Conservation (phyloP, 2,329 filamentous ascomycete species). For the Sporothrix pseudoabietina region DNA sequence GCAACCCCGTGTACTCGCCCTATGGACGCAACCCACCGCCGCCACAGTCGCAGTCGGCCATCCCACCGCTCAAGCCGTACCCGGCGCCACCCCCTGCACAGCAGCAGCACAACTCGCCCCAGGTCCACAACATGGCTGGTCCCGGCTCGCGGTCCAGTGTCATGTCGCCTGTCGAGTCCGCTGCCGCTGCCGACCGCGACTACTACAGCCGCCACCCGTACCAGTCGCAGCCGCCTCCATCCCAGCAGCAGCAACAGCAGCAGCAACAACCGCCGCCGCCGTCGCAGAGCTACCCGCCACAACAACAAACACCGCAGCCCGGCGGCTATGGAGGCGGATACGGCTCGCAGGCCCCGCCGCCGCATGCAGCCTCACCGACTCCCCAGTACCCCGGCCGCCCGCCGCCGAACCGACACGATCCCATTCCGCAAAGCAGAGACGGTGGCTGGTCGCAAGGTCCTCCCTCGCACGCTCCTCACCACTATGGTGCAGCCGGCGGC, state of each 20-base stretch:
- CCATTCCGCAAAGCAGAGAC: constrained; percentile 44
- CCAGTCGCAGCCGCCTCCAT: constrained; percentile 40
- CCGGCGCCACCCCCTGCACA: constrained; percentile 40
- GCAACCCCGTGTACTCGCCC: constrained; percentile 49
- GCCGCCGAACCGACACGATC: constrained; percentile 49
- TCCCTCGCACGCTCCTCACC: constrained; percentile 17
- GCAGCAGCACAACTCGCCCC: constrained; percentile 50
- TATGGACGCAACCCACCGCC: constrained; percentile 48
- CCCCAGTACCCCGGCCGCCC: constrained; percentile 51
- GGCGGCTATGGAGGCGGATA: constrained; percentile 27
- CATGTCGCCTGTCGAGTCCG: constrained; percentile 46
- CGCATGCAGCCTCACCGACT: constrained; percentile 30
- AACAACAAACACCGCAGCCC: constrained; percentile 31
- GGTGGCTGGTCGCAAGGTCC: constrained; percentile 41
- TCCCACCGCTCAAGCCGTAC: constrained; percentile 58
- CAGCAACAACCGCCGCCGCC: constrained; percentile 26
- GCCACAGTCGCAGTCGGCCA: constrained; percentile 46
- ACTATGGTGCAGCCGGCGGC: constrained; percentile 31
- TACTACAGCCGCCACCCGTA: constrained; percentile 51
- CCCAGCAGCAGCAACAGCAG: constrained; percentile 39
- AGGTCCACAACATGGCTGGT: constrained; percentile 49
- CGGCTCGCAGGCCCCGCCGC: constrained; percentile 20
- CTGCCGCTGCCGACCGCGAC: constrained; percentile 46
- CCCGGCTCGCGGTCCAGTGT: constrained; percentile 49
- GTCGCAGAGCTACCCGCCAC: constrained; percentile 32